phyloP scores from a whole-genome alignment of 1,139 yeast genomes.

The Kurtzmaniella quercitrusa region DNA sequence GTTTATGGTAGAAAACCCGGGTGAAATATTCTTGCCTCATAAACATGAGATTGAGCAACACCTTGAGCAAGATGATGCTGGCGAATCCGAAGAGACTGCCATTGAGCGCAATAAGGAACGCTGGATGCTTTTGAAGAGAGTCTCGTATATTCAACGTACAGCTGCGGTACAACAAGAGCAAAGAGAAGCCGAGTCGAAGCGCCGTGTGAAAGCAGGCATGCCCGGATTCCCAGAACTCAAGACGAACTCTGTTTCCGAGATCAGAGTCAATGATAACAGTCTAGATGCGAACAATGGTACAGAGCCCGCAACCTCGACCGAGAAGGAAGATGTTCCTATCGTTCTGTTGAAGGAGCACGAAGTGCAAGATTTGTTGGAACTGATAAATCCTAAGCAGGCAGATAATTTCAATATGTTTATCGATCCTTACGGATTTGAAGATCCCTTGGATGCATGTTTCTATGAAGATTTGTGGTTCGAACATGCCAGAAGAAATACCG shows the following conservation, averaged over 20 bases:
- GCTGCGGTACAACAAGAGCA: slow-evolving; percentile 40
- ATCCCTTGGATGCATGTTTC: slow-evolving; percentile 76
- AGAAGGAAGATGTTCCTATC: slow-evolving; percentile 37
- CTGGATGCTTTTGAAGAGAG: slow-evolving; percentile 66
- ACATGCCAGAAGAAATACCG: slow-evolving; percentile 80
- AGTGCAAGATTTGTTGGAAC: slow-evolving; percentile 39
- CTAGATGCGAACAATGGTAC: not conserved
- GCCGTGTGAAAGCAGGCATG: slow-evolving; percentile 33
- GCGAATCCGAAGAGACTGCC: slow-evolving; percentile 37
- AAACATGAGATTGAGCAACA: slow-evolving; percentile 53
- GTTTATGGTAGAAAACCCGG: slow-evolving; percentile 37
- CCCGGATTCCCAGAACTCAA: slow-evolving; percentile 6
- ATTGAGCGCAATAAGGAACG: slow-evolving; percentile 52
- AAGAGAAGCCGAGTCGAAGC: slow-evolving; percentile 29
- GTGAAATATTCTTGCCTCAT: slow-evolving; percentile 51
- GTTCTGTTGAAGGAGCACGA: slow-evolving; percentile 45
- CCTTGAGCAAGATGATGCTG: slow-evolving; percentile 38
- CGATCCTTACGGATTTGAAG: slow-evolving; percentile 86
- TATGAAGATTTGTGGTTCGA: slow-evolving; percentile 88
- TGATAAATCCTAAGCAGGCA: slow-evolving; percentile 27
- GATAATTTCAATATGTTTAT: slow-evolving; percentile 46
- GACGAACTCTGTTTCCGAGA: not conserved
- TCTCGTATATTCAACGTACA: slow-evolving; percentile 65
- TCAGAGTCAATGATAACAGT: not conserved
- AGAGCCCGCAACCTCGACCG: not conserved